These are phyloP conservation scores for Gynandropsis gynandra DNA, from an alignment of 345 rosid genomes.

Conservation along the genomic window DNA sequence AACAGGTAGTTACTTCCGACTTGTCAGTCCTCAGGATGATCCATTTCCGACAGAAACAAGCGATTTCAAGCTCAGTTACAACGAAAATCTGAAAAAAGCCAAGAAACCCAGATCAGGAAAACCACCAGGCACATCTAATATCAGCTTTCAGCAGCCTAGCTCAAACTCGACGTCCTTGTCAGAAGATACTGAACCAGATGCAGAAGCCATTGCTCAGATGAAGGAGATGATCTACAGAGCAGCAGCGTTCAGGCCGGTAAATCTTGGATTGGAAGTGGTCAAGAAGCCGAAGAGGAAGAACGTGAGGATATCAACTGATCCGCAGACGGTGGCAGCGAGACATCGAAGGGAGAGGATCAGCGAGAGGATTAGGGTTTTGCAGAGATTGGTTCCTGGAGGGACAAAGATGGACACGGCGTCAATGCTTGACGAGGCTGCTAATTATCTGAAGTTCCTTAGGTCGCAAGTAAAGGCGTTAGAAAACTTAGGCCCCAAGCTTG, in stretches of 20 bases:
- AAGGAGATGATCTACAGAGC: slow-evolving; percentile 88
- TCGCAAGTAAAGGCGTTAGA: no score
- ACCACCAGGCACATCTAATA: slow-evolving; percentile 49
- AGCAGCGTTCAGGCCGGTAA: slow-evolving; percentile 85
- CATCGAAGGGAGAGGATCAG: slow-evolving; percentile 93
- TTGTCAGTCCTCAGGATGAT: slow-evolving; percentile 36
- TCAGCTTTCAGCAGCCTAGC: slow-evolving; percentile 55
- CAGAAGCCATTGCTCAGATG: slow-evolving; percentile 86
- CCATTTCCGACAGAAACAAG: slow-evolving; percentile 28
- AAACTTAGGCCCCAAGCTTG: neutral
- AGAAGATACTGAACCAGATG: slow-evolving; percentile 57
- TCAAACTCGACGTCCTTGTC: slow-evolving; percentile 43
- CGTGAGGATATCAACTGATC: slow-evolving; percentile 76
- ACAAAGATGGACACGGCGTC: slow-evolving; percentile 97
- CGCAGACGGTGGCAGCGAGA: slow-evolving; percentile 94
- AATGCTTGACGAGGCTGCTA: slow-evolving; percentile 98
- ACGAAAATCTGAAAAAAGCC: slow-evolving; percentile 37
- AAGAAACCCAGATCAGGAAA: slow-evolving; percentile 53
- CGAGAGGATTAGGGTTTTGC: slow-evolving; percentile 89
- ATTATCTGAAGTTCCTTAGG: slow-evolving; percentile 80
- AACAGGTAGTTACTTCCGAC: slow-evolving; percentile 32
- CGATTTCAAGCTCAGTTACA: slow-evolving; percentile 41
- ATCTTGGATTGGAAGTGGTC: slow-evolving; percentile 49
- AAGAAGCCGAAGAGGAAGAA: slow-evolving; percentile 88
- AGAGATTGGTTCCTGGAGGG: slow-evolving; percentile 91